phyloP scores from a whole-genome alignment of 176 grass and related monocot species.

The Chloris gayana region DNA sequence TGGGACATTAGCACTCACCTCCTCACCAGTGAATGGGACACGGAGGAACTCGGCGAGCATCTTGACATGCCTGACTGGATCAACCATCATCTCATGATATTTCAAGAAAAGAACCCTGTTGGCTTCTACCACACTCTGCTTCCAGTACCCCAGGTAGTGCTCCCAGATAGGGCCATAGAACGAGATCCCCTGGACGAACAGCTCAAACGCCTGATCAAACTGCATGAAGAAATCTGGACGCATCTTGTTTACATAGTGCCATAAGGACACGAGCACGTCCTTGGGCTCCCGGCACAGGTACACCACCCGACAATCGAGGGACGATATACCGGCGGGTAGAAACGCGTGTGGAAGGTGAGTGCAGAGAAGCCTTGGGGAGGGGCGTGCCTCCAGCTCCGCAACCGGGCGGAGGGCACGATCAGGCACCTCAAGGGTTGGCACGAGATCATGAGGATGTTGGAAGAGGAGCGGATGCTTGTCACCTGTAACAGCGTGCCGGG shows the following conservation, averaged over 20 bases:
- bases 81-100: slow-evolving; percentile 19
- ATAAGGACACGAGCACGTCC: no score
- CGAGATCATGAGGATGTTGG: slow-evolving; percentile 5
- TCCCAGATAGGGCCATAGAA: slow-evolving; percentile 2
- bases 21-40: slow-evolving; percentile 17
- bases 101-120: slow-evolving; percentile 27
- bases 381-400: neutral
- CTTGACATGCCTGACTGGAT: slow-evolving; percentile 8
- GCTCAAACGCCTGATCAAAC: no score
- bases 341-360: no score
- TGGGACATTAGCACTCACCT: neutral
- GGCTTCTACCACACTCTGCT: neutral
- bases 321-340: no score
- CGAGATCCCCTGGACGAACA: neutral
- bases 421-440: neutral
- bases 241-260: no score
- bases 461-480: neutral
- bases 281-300: no score
- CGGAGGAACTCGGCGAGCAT: slow-evolving; percentile 24
- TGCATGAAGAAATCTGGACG: no score
- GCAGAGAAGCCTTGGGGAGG: neutral
- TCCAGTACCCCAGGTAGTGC: neutral
- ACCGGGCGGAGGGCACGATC: neutral
- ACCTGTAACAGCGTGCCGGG: neutral
- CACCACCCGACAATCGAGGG: no score